Percentiles rank a stretch among this genome's conserved stretches.
Evolutionary conservation across 2,329 filamentous ascomycete genomes (phyloP).

Genomic region (Tolypocladium pustulatum): DNA sequence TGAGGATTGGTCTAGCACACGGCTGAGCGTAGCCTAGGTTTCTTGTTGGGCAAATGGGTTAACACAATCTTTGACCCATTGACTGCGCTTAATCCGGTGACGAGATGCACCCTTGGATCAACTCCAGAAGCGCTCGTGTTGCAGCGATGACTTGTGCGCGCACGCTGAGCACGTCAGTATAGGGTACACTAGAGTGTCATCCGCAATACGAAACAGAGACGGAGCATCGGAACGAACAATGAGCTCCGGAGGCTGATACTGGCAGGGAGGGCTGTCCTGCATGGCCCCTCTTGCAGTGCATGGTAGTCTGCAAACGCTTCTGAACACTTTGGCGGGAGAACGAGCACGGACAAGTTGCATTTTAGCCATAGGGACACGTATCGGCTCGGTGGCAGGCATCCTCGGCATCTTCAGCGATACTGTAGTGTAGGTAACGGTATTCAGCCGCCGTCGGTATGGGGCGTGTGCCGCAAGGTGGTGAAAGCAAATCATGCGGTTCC

Average conservation of each 20-base stretch:
- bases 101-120: no score
- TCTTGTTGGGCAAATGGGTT: background rate
- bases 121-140: no score
- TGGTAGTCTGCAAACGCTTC: background rate
- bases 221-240: background rate
- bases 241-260: background rate
- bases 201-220: background rate
- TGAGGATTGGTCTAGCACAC: background rate
- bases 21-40: background rate
- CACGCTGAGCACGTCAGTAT: no score
- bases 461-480: background rate
- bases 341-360: no score
- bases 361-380: background rate
- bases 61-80: background rate
- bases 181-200: no score
- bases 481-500: background rate
- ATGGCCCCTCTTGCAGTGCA: background rate
- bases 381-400: background rate
- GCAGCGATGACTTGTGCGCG: no score
- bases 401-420: background rate
- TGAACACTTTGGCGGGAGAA: background rate
- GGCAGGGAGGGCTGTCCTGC: no score
- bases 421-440: background rate
- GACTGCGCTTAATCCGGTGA: background rate
- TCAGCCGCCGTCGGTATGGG: background rate